Conservation (phyloP, 176 grass and related monocot species). For the Pontederia crassipes region DNA sequence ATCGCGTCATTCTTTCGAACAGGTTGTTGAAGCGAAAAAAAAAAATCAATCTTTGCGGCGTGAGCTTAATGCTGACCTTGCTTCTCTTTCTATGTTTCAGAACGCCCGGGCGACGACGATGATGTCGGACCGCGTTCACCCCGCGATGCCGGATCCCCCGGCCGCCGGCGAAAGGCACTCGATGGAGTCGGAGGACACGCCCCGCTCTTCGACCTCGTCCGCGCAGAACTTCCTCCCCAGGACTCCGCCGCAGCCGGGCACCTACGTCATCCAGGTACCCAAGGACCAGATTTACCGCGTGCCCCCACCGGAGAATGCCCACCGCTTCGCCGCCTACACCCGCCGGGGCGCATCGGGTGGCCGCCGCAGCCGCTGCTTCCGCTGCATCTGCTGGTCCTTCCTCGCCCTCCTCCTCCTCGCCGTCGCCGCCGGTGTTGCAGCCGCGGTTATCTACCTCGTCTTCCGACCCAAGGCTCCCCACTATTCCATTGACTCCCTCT, state of each 20-base stretch:
- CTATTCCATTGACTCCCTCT: constrained; percentile 24
- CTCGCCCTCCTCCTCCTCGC: constrained; percentile 6
- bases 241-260: background rate
- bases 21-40: background rate
- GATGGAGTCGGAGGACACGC: background rate
- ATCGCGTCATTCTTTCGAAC: too few relatives aligned
- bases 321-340: constrained; percentile 4
- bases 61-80: background rate
- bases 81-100: background rate
- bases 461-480: background rate
- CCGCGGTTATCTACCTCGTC: constrained; percentile 24
- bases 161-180: background rate
- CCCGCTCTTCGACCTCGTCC: background rate
- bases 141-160: background rate
- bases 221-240: constrained; percentile 5
- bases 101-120: background rate
- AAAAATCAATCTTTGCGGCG: background rate
- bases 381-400: constrained; percentile 8
- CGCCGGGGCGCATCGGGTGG: constrained; percentile 4
- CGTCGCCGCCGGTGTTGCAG: constrained; percentile 21
- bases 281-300: constrained; percentile 15
- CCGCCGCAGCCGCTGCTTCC: constrained; percentile 21
- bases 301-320: background rate
- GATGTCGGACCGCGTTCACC: background rate
- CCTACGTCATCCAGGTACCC: constrained; percentile 18